Evolutionary conservation across 768 basidiomycete species (phyloP), one percentile per base, ranked within the genome.

Genomic region (Neoboletus magnificus): DNA sequence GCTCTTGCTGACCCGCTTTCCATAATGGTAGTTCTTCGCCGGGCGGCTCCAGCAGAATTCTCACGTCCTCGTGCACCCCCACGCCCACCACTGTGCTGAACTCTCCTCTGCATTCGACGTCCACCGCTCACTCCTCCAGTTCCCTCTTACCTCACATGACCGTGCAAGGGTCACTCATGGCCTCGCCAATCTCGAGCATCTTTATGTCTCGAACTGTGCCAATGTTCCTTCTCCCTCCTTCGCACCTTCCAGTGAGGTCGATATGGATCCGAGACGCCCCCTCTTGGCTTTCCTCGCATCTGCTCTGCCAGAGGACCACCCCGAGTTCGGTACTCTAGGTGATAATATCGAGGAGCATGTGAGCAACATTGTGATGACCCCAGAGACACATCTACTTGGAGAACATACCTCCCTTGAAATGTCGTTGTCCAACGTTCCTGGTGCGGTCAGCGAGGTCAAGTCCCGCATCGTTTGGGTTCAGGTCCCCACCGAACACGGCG

Each of bases 211-310:
- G 57, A 88, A 86, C 72, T 91, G 89, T 64, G 76, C 70, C 22
- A 72, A 76, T 59, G 74, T 80, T 35, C 66, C 60, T 22, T 46
- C 60, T 7, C n/a, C 56, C 37, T 51, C 50, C 16, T 15, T 50
- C 29, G 52, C 46, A 7, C 57, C 73, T 73, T 63, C 75, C 0
- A 35, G 37, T 12, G 59, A 62, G 16, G 57, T 65, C 15, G 56
- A 66, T 45, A 64, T 65, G 61, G 75, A 79, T 50, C 74, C 78
- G 18, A 65, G 82, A 2, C 72, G 79, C 2, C 83, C 91, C 4
- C 82, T 91, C 11, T 74, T 93, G 25, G 79, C 85, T 56, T 93
- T 93, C 77, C 90, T 93, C 80, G 75, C 84, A 27, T 82, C 84
- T 0, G 91, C 89, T 12, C 87, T 68, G 81, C 29, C 89, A 81